Evolutionary conservation across 1,139 yeast species (phyloP).

Genomic region (Kodamaea sp.): DNA sequence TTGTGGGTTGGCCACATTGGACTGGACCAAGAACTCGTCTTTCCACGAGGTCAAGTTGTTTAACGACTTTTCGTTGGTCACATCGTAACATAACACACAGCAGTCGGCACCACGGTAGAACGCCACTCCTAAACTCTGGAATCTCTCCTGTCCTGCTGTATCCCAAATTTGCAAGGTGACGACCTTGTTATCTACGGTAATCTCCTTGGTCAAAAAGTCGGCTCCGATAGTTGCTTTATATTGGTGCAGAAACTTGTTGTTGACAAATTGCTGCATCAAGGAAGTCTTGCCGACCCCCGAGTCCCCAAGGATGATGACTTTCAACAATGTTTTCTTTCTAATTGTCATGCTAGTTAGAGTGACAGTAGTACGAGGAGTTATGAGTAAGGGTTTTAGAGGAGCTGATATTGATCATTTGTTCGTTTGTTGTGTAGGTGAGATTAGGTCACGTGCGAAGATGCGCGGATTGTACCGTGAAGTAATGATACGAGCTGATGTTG

Average conservation of each 20-base stretch:
- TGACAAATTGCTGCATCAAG: slow-evolving; percentile 93
- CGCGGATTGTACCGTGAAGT: too few species aligned
- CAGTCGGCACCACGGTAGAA: slow-evolving; percentile 98
- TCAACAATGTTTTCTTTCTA: slow-evolving; percentile 86
- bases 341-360: slow-evolving; percentile 62
- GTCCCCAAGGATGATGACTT: slow-evolving; percentile 94
- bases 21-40: slow-evolving; percentile 92
- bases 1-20: slow-evolving; percentile 90
- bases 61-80: slow-evolving; percentile 61
- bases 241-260: slow-evolving; percentile 91
- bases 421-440: too few species aligned
- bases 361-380: too few species aligned
- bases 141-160: slow-evolving; percentile 98
- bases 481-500: too few species aligned
- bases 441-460: too few species aligned
- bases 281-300: slow-evolving; percentile 98
- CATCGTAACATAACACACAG: slow-evolving; percentile 74
- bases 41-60: slow-evolving; percentile 91
- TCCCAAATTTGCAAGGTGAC: slow-evolving; percentile 95
- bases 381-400: too few species aligned
- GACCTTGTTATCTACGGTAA: slow-evolving; percentile 75
- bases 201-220: slow-evolving; percentile 91
- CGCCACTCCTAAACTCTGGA: slow-evolving; percentile 95
- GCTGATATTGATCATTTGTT: too few species aligned
- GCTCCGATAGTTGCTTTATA: slow-evolving; percentile 99